These are phyloP conservation scores for Cichorium intybus DNA, from an alignment of 140 eudicot species.

Conservation along the genomic window DNA sequence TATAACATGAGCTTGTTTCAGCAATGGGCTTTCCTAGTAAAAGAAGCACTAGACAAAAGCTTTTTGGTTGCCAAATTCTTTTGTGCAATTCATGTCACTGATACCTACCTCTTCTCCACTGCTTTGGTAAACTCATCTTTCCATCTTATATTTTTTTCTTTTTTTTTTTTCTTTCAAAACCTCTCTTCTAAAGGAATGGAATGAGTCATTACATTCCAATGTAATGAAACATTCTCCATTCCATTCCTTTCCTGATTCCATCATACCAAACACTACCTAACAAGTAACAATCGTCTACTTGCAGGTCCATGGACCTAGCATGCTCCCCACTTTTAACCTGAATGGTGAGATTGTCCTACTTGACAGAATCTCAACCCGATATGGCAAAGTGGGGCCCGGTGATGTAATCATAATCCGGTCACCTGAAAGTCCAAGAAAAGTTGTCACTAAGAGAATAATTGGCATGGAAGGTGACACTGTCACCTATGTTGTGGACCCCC, in stretches of 20 bases:
- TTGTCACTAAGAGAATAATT: constrained; percentile 49
- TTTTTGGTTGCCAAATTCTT: constrained; percentile 37
- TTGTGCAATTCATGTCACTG: constrained; percentile 49
- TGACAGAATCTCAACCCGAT: constrained; percentile 52
- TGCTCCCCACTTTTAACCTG: constrained; percentile 69
- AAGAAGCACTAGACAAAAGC: constrained; percentile 45
- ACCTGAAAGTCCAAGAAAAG: constrained; percentile 57
- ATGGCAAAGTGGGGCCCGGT: constrained; percentile 52
- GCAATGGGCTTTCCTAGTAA: constrained; percentile 34
- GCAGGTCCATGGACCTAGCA: constrained; percentile 75
- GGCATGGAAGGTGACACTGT: constrained; percentile 66
- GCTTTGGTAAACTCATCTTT: constrained; percentile 36
- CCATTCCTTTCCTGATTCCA: neutral
- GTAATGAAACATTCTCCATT: neutral
- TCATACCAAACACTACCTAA: neutral
- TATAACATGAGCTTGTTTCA: constrained; percentile 30
- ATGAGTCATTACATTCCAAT: neutral
- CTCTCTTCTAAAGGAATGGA: neutral
- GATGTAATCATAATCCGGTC: constrained; percentile 59
- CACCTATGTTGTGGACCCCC: constrained; percentile 53
- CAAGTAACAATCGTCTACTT: neutral
- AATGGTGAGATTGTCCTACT: constrained; percentile 45
- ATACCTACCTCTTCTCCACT: constrained; percentile 40
- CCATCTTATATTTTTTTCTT: neutral
- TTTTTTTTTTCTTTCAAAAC: neutral